Conservation (phyloP, 805 yeast species). For the Yarrowia sp. region DNA sequence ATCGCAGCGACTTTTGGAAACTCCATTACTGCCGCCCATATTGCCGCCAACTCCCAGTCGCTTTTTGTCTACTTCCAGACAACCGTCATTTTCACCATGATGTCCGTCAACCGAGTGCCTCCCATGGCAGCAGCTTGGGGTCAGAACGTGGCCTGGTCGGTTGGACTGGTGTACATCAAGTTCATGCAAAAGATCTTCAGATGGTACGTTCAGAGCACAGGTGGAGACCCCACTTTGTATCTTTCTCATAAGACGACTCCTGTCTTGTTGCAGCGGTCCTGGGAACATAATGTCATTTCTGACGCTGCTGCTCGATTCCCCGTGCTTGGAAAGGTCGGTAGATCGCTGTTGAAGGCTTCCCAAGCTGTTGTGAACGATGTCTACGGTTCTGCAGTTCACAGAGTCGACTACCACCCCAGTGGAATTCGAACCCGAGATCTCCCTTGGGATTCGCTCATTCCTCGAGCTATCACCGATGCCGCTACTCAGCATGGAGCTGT, state of each 20-base stretch:
- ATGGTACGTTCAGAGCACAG: constrained; percentile 95
- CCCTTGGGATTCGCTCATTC: constrained; percentile 21
- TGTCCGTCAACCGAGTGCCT: constrained; percentile 80
- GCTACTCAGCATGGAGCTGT: constrained; percentile 3
- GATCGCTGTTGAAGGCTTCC: neutral
- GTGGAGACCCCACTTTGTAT: constrained; percentile 76
- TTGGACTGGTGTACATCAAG: constrained; percentile 74
- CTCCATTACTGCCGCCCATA: constrained; percentile 84
- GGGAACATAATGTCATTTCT: neutral
- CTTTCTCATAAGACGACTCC: constrained; percentile 57
- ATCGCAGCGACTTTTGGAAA: constrained; percentile 80
- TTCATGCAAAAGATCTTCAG: constrained; percentile 86
- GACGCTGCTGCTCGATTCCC: neutral
- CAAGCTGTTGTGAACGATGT: constrained; percentile 12
- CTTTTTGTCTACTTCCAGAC: constrained; percentile 85
- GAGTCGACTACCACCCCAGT: constrained; percentile 3
- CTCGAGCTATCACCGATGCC: neutral
- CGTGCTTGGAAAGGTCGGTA: constrained; percentile 11
- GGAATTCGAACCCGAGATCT: constrained; percentile 14
- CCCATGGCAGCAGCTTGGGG: constrained; percentile 93
- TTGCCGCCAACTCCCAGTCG: constrained; percentile 82
- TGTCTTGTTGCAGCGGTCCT: constrained; percentile 61
- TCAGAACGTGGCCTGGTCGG: constrained; percentile 90
- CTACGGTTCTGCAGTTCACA: constrained; percentile 14
- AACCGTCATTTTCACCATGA: constrained; percentile 80